Conservation (phyloP, 306 rosid species). For the Luffa acutangula region DNA sequence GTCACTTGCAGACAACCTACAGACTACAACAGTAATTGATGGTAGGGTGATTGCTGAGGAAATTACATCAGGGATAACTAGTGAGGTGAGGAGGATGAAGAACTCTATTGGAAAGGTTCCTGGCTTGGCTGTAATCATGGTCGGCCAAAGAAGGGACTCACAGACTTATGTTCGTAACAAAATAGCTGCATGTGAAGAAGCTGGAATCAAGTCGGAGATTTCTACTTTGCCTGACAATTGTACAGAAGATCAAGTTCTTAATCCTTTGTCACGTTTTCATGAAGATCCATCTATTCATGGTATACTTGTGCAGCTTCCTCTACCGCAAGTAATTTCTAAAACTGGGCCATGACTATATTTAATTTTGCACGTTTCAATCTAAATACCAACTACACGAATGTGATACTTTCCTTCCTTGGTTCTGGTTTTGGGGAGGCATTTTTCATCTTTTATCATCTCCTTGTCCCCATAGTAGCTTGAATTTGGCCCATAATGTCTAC, state of each 20-base stretch:
- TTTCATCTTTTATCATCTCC: neutral
- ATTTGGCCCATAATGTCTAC: neutral
- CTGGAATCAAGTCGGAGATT: slow-evolving; percentile 56
- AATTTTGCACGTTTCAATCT: neutral
- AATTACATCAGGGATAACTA: slow-evolving; percentile 50
- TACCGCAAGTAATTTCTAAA: slow-evolving; percentile 72
- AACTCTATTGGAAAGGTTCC: slow-evolving; percentile 54
- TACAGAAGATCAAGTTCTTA: slow-evolving; percentile 47
- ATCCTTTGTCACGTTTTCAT: slow-evolving; percentile 43
- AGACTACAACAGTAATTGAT: slow-evolving; percentile 42
- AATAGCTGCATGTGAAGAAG: slow-evolving; percentile 76
- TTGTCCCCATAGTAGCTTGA: neutral
- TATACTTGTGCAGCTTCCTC: slow-evolving; percentile 95
- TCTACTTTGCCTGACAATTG: slow-evolving; percentile 49
- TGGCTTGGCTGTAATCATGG: slow-evolving; percentile 80
- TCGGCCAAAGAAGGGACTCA: slow-evolving; percentile 79
- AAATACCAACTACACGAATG: neutral
- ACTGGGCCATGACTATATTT: slow-evolving; percentile 18
- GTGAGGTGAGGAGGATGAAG: slow-evolving; percentile 74
- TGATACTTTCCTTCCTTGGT: neutral
- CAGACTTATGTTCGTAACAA: slow-evolving; percentile 72
- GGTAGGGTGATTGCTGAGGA: slow-evolving; percentile 57
- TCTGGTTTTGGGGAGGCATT: neutral
- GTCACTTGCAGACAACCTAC: slow-evolving; percentile 35
- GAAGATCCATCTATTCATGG: slow-evolving; percentile 81